Conservation (phyloP, 1,139 yeast genomes). For the Nakaseomyces nivariensis region DNA sequence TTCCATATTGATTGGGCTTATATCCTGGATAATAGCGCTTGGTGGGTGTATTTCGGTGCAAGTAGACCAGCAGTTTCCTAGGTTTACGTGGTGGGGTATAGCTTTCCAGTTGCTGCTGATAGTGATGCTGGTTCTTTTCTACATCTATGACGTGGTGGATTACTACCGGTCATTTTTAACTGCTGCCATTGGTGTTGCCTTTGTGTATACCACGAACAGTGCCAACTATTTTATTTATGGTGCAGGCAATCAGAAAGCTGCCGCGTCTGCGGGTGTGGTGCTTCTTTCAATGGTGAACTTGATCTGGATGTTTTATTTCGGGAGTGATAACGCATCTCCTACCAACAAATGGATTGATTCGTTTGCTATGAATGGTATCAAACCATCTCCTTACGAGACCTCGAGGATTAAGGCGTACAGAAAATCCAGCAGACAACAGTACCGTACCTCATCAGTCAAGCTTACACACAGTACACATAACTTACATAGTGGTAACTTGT, state of each 20-base stretch:
- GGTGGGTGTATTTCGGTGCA: conserved; percentile 73
- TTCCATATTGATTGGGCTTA: conserved; percentile 49
- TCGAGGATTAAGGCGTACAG: conserved; percentile 19
- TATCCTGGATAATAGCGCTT: conserved; percentile 77
- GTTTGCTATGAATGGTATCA: conserved; percentile 40
- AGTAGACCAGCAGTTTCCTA: conserved; percentile 44
- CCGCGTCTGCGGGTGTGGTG: conserved; percentile 90
- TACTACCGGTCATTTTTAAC: conserved; percentile 45
- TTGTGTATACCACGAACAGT: conserved; percentile 74
- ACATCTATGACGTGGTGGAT: conserved; percentile 60
- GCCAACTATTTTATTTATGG: conserved; percentile 71
- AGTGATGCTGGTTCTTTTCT: conserved; percentile 44
- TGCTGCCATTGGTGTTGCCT: conserved; percentile 39
- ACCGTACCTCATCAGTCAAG: not conserved
- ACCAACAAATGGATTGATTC: conserved; percentile 79
- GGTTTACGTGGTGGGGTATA: conserved; percentile 96
- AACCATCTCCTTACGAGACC: conserved; percentile 29
- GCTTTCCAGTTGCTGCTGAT: conserved; percentile 65
- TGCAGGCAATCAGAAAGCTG: conserved; percentile 54
- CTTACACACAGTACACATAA: not conserved
- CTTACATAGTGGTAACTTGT: not conserved
- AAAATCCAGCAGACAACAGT: conserved; percentile 3
- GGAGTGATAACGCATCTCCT: conserved; percentile 71
- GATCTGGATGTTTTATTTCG: conserved; percentile 79
- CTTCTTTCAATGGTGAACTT: conserved; percentile 69